Percentiles rank a stretch among this genome's conserved stretches.
phyloP scores from a whole-genome alignment of 2,329 filamentous ascomycete genomes.

The Achaetomium macrosporum region DNA sequence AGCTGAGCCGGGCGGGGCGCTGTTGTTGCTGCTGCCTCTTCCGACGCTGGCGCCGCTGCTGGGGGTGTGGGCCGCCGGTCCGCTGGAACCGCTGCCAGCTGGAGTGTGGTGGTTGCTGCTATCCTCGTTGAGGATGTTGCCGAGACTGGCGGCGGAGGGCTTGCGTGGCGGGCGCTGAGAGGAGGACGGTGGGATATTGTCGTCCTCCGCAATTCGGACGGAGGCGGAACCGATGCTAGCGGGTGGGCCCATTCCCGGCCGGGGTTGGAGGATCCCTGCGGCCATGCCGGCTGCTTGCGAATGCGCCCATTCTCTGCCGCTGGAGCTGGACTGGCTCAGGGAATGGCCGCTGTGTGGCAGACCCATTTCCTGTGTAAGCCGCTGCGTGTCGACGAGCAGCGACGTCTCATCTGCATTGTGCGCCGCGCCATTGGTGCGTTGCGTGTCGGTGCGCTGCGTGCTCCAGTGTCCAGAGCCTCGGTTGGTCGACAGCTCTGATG shows the following conservation, averaged over 20 bases:
- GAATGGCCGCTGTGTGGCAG: conserved; percentile 18
- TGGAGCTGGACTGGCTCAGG: conserved; percentile 43
- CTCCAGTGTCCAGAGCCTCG: conserved; percentile 58
- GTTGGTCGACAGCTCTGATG: conserved; percentile 61
- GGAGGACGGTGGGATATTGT: conserved; percentile 35
- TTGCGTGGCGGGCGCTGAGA: conserved; percentile 33
- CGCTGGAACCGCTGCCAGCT: neutral
- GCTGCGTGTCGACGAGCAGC: conserved; percentile 43
- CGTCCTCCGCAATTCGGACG: conserved; percentile 11
- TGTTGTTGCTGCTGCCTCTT: conserved; percentile 21
- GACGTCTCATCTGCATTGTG: conserved; percentile 45
- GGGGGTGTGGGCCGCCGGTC: conserved; percentile 4
- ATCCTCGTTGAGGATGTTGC: conserved; percentile 40
- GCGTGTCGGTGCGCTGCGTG: conserved; percentile 63
- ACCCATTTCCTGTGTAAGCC: conserved; percentile 43
- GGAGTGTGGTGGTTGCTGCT: conserved; percentile 21
- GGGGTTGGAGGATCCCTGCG: conserved; percentile 27
- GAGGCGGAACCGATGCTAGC: neutral
- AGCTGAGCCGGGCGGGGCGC: neutral
- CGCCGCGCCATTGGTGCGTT: conserved; percentile 63
- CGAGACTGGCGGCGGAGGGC: conserved; percentile 32
- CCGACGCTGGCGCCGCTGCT: conserved; percentile 22
- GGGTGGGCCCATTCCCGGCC: conserved; percentile 10
- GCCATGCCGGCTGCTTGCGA: conserved; percentile 52
- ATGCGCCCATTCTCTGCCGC: conserved; percentile 51